Evolutionary conservation across 768 basidiomycete species (phyloP), one percentile per base, ranked within the genome.

Genomic region (Tulasnella sp.): DNA sequence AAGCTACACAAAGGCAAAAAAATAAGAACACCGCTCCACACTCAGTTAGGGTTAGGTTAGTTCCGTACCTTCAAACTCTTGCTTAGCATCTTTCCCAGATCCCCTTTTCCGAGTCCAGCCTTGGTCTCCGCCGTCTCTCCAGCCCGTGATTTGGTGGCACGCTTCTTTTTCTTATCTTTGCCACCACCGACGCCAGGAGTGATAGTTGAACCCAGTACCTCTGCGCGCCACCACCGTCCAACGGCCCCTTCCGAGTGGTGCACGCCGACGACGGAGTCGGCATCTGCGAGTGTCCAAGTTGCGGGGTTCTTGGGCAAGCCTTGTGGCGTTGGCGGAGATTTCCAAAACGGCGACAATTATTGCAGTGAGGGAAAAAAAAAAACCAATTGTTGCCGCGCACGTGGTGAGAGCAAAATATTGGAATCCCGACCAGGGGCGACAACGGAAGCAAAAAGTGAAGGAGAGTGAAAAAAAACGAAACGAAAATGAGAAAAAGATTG

Each of bases 201-300:
- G 72, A 94, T 89, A 71, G 92, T 93, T 82, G 91, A 93, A 3
- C 95, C 94, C 25, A 96, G 88, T 17, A 96, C 93, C 83, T 96
- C 94, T 67, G 95, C 91, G 67, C 93, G 85, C 93, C 93, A 96
- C 90, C 92, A 96, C 68, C 93, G 88, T 79, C 87, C 90, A 75
- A 96, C 94, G 71, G 93, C 94, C 76, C 92, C 91, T 67, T 94
- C 93, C 54, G 88, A 86, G 80, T 96, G 94, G 80, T 92, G 89
- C 71, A 95, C 86, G 69, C 92, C 93, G 71, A 91, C 83, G 72
- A 93, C 91, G 0, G 93, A 88, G 82, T 94, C 93, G 0, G 91
- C 90, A 82, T 96, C 94, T 0, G 93, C 91, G 64, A 94, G 88
- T 22, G 93, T 92, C 94, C 95, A 96, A 14, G 92, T 94, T 82